Percentiles rank a stretch among this genome's conserved stretches.
These are phyloP conservation scores for Hamigera avellanea DNA, from an alignment of 495 filamentous ascomycete genomes.

Conservation along the genomic window DNA sequence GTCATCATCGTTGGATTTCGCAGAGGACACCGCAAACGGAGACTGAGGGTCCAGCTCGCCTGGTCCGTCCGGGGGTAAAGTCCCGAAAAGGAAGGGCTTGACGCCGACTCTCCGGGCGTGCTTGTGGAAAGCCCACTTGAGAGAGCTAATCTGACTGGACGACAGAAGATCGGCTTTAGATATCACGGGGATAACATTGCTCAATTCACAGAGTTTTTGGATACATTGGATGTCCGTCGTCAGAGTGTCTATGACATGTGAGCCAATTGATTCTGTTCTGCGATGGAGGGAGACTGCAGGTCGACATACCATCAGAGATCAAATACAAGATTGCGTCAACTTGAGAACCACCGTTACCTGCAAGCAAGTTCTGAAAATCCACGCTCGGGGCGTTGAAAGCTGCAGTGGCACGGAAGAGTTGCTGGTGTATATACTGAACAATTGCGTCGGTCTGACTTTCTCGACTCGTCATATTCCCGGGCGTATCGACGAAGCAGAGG, in stretches of 20 bases:
- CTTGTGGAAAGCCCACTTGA: constrained; percentile 44
- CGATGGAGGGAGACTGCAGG: constrained; percentile 5
- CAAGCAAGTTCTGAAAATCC: constrained; percentile 70
- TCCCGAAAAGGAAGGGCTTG: constrained; percentile 57
- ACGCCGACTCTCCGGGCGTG: constrained; percentile 51
- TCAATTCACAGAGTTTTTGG: constrained; percentile 58
- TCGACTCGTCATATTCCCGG: constrained; percentile 57
- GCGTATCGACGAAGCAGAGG: constrained; percentile 89
- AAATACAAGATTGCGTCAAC: constrained; percentile 85
- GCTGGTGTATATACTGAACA: constrained; percentile 62
- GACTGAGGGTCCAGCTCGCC: constrained; percentile 16
- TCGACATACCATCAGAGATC: constrained; percentile 50
- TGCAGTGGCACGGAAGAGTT: constrained; percentile 53
- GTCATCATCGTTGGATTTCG: constrained; percentile 63
- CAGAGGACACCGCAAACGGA: constrained; percentile 76
- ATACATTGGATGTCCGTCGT: constrained; percentile 68
- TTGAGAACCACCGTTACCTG: constrained; percentile 77
- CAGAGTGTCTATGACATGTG: constrained; percentile 46
- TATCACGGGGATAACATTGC: constrained; percentile 79
- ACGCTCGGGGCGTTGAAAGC: constrained; percentile 49
- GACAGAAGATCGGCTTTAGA: constrained; percentile 64
- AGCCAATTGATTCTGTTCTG: constrained; percentile 4
- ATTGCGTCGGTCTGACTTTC: constrained; percentile 58
- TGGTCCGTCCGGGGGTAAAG: constrained; percentile 15
- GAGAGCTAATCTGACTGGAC: constrained; percentile 40